These are phyloP conservation scores for Umbelopsis vinacea DNA, from an alignment of 192 early-diverging fungal genomes.

Conservation along the genomic window DNA sequence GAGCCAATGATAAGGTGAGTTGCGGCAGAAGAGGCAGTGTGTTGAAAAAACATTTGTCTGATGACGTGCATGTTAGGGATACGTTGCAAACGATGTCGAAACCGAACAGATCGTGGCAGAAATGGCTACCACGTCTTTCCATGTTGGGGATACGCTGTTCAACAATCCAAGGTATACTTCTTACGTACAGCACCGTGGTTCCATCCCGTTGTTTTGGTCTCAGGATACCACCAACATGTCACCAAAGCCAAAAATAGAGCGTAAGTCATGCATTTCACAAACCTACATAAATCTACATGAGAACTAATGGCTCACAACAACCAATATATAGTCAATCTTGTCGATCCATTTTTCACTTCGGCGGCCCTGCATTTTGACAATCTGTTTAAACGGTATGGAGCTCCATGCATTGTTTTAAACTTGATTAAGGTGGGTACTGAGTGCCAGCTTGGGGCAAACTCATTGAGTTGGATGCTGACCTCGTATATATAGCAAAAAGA, in stretches of 20 bases:
- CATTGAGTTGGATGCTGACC: background rate
- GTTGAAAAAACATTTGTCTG: background rate
- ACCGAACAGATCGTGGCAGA: constrained; percentile 97
- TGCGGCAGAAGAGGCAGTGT: background rate
- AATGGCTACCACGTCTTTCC: constrained; percentile 88
- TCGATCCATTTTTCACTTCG: constrained; percentile 92
- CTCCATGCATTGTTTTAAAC: constrained; percentile 92
- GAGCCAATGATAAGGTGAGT: constrained; percentile 82
- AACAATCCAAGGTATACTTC: constrained; percentile 84
- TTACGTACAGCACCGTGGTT: constrained; percentile 97
- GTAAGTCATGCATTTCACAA: constrained; percentile 19
- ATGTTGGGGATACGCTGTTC: constrained; percentile 55
- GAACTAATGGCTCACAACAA: too few species aligned
- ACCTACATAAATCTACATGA: background rate
- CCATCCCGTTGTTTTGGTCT: constrained; percentile 95
- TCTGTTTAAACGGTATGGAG: constrained; percentile 90
- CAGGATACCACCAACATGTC: constrained; percentile 92
- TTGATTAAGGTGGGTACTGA: constrained; percentile 74
- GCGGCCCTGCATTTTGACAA: constrained; percentile 94
- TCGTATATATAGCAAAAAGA: constrained; percentile 70
- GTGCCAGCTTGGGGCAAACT: background rate
- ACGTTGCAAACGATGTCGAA: constrained; percentile 99
- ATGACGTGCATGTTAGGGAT: constrained; percentile 60
- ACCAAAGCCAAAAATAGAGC: constrained; percentile 89
- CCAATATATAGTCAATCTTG: constrained; percentile 65